Evolutionary conservation across 257 asterid genomes (phyloP).

Genomic region (Craterostigma plantagineum): DNA sequence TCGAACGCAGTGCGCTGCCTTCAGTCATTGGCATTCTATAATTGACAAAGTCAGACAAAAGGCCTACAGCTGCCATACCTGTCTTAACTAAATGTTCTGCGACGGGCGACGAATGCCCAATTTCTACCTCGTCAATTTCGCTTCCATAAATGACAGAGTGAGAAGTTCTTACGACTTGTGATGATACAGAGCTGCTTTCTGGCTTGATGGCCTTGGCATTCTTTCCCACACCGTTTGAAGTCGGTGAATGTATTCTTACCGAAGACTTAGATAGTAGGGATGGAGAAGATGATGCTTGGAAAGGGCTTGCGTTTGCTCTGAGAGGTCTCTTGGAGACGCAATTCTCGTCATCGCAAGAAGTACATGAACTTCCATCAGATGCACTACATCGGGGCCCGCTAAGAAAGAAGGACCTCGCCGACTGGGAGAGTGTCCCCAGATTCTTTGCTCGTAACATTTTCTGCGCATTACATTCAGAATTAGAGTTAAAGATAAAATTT

Average conservation of each 20-base stretch:
- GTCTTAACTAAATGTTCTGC: constrained; percentile 61
- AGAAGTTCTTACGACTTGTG: constrained; percentile 20
- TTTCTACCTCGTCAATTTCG: constrained; percentile 15
- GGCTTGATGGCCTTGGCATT: constrained; percentile 20
- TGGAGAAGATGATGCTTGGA: constrained; percentile 23
- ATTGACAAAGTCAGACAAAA: constrained; percentile 58
- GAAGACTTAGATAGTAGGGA: constrained; percentile 28
- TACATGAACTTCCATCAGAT: constrained; percentile 63
- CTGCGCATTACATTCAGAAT: constrained; percentile 27
- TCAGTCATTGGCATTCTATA: constrained; percentile 45
- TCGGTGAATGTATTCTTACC: constrained; percentile 23
- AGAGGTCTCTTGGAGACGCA: constrained; percentile 39
- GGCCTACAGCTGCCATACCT: constrained; percentile 75
- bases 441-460: constrained; percentile 80
- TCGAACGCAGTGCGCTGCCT: constrained; percentile 23
- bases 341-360: constrained; percentile 68
- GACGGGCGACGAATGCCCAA: constrained; percentile 30
- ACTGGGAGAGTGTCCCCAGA: constrained; percentile 67
- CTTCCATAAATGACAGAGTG: constrained; percentile 23
- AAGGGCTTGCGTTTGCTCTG: constrained; percentile 24
- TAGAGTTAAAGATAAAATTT: not conserved
- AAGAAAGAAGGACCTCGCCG: constrained; percentile 62
- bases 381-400: constrained; percentile 65
- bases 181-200: constrained; percentile 15
- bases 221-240: constrained; percentile 29